Evolutionary conservation across 371 early-diverging fungal genomes (phyloP).

Genomic region (Nematocida minor): DNA sequence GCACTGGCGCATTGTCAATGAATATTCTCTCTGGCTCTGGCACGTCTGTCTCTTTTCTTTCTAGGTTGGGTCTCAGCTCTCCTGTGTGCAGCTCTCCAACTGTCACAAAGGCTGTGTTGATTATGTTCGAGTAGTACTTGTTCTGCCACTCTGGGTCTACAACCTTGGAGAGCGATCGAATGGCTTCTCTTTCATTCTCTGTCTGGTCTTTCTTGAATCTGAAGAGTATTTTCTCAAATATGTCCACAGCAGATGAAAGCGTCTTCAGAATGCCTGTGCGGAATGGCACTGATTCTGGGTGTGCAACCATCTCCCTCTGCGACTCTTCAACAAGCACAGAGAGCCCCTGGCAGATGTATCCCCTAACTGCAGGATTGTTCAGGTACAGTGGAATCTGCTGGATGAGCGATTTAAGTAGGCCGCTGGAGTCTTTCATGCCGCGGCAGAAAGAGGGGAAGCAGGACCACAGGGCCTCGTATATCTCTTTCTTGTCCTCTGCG

Average conservation of each 20-base stretch:
- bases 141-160: constrained; percentile 12
- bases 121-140: constrained; percentile 8
- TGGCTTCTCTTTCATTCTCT: constrained; percentile 27
- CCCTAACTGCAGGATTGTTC: constrained; percentile 1
- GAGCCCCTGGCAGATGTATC: constrained; percentile 35
- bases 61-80: constrained; percentile 13
- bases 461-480: constrained; percentile 39
- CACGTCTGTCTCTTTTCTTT: constrained; percentile 34
- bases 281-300: background rate
- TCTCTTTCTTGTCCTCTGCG: constrained; percentile 2
- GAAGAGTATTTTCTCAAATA: constrained; percentile 1
- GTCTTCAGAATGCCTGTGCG: background rate
- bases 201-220: constrained; percentile 8
- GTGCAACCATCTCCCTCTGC: background rate
- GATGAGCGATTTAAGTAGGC: background rate
- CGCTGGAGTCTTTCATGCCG: background rate
- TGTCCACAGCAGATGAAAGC: background rate
- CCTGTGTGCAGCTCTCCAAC: background rate
- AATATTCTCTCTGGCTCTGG: constrained; percentile 29
- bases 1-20: constrained; percentile 33
- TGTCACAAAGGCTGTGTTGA: background rate
- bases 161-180: background rate
- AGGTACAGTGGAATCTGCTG: background rate
- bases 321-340: constrained; percentile 17
- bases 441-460: constrained; percentile 50